phyloP scores from a whole-genome alignment of 345 rosid species.

The Lepidium sativum region DNA sequence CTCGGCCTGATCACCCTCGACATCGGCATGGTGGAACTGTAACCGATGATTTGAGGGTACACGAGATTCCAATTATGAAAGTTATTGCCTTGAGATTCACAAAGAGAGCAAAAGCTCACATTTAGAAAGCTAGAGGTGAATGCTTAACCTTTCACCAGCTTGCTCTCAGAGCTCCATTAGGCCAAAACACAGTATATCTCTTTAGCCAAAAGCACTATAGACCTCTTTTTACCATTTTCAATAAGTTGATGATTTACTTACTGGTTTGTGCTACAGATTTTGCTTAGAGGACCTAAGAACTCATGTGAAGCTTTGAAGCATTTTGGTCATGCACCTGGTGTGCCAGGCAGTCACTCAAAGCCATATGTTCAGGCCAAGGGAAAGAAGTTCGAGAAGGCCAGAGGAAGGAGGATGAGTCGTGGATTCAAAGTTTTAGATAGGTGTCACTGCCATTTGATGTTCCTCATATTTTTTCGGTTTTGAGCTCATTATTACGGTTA shows the following conservation, averaged over 20 bases:
- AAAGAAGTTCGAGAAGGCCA: slow-evolving; percentile 84
- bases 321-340: slow-evolving; percentile 97
- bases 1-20: no score
- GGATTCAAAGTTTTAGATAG: slow-evolving; percentile 58
- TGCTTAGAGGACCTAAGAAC: slow-evolving; percentile 95
- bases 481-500: no score
- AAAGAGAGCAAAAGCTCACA: slow-evolving; percentile 84
- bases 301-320: slow-evolving; percentile 94
- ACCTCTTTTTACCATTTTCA: not conserved
- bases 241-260: not conserved
- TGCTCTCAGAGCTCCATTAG: slow-evolving; percentile 87
- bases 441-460: not conserved
- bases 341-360: slow-evolving; percentile 84
- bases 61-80: slow-evolving; percentile 79
- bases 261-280: slow-evolving; percentile 38
- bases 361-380: slow-evolving; percentile 86
- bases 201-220: not conserved
- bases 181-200: slow-evolving; percentile 84
- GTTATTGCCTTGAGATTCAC: slow-evolving; percentile 85
- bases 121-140: slow-evolving; percentile 97
- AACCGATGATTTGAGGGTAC: slow-evolving; percentile 78
- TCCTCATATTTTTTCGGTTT: no score
- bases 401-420: slow-evolving; percentile 84
- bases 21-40: no score
- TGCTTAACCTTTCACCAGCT: slow-evolving; percentile 96